Percentiles rank a stretch among this genome's conserved stretches.
Evolutionary conservation across 73 alveolate genomes (phyloP).

Genomic region (Vitrella brassicaformis): DNA sequence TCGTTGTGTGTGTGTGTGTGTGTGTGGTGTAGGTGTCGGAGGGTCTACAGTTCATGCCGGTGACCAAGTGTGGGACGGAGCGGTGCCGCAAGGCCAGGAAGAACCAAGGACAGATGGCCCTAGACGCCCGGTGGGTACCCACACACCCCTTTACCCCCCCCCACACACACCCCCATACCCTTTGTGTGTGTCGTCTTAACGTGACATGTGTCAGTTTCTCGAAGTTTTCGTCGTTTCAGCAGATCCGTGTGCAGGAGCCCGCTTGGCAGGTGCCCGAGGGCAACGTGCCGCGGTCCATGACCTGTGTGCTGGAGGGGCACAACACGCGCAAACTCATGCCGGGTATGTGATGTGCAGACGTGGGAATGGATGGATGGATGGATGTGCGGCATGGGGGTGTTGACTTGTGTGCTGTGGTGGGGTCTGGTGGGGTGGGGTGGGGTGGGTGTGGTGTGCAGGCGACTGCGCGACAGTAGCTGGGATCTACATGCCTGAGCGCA

Average conservation of each 20-base stretch:
- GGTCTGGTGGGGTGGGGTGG: background rate
- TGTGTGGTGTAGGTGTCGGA: too few species aligned
- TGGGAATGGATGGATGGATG: too few species aligned
- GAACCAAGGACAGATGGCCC: background rate
- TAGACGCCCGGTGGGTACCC: too few species aligned
- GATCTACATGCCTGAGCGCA: too few species aligned
- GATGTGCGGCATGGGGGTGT: too few species aligned
- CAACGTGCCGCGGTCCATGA: background rate
- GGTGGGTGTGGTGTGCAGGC: background rate
- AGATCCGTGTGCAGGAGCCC: background rate
- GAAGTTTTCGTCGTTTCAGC: background rate
- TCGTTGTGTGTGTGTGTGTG: too few species aligned
- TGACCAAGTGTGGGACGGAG: background rate
- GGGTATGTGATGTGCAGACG: too few species aligned
- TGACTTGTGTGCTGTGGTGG: background rate
- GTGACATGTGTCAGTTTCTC: background rate
- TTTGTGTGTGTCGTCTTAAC: too few species aligned
- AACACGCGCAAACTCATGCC: background rate
- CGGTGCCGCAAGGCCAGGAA: background rate
- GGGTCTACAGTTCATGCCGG: too few species aligned
- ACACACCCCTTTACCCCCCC: too few species aligned
- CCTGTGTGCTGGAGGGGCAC: background rate
- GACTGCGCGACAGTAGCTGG: too few species aligned
- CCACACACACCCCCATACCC: too few species aligned
- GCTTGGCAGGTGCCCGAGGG: background rate